Percentiles rank a stretch among this genome's conserved stretches.
Evolutionary conservation across 106 monocot species (phyloP).

Genomic region (Dactylorhiza incarnata): DNA sequence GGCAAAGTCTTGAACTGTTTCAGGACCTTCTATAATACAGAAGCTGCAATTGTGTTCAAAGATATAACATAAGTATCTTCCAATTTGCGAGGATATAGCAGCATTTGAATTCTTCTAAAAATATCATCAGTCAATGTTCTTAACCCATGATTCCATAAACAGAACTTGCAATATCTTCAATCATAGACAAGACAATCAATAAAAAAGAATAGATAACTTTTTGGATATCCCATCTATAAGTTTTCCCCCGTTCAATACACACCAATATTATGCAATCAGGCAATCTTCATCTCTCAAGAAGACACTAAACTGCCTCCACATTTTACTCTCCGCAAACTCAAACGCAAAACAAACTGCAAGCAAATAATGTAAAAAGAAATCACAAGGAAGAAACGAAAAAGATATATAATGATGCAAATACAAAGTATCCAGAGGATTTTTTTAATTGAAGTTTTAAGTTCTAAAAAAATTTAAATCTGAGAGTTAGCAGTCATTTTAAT

Average conservation of each 20-base stretch:
- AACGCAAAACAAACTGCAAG: too few species aligned
- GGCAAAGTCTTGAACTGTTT: conserved; percentile 25
- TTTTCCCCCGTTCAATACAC: background rate
- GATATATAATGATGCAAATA: too few species aligned
- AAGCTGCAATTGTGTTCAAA: conserved; percentile 39
- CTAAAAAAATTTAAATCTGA: too few species aligned
- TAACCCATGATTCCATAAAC: background rate
- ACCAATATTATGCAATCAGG: background rate
- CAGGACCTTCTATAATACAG: conserved; percentile 62
- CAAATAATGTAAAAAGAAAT: too few species aligned
- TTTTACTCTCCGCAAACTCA: too few species aligned
- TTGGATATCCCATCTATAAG: background rate
- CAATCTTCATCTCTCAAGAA: too few species aligned
- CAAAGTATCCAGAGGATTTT: too few species aligned
- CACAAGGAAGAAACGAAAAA: too few species aligned
- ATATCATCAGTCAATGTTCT: background rate
- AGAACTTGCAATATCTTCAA: background rate
- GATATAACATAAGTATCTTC: background rate
- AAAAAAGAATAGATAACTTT: background rate
- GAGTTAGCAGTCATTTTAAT: too few species aligned
- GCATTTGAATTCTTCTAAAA: background rate
- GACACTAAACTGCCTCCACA: too few species aligned
- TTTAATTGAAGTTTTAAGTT: too few species aligned
- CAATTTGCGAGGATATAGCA: background rate
- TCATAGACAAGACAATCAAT: background rate